phyloP scores from a whole-genome alignment of 2,329 filamentous ascomycete genomes.

The Lasiodiplodia citricola region DNA sequence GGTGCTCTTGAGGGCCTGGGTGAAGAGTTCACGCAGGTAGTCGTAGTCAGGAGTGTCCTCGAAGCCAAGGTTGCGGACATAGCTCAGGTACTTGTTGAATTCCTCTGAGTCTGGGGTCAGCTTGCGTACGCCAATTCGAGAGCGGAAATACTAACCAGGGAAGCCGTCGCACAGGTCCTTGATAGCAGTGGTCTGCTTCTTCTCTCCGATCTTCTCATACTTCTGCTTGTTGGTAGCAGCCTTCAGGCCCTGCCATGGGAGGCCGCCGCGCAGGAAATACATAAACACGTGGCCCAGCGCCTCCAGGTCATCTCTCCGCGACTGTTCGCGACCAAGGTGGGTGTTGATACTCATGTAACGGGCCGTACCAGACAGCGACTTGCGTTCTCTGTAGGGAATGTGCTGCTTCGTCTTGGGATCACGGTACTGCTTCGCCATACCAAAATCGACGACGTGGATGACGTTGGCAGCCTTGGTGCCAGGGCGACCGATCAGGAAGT shows the following conservation, averaged over 20 bases:
- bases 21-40: slow-evolving; percentile 94
- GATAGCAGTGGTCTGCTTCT: slow-evolving; percentile 97
- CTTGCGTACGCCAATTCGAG: not conserved
- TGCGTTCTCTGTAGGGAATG: slow-evolving; percentile 95
- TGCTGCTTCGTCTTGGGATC: slow-evolving; percentile 99
- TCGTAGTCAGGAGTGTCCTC: slow-evolving; percentile 99
- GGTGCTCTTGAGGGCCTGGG: slow-evolving; percentile 90
- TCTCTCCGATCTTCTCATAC: slow-evolving; percentile 99
- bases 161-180: slow-evolving; percentile 97
- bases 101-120: slow-evolving; percentile 66
- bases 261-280: slow-evolving; percentile 70
- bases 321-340: slow-evolving; percentile 94
- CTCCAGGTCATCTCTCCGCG: slow-evolving; percentile 92
- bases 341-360: slow-evolving; percentile 99
- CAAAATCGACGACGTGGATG: slow-evolving; percentile 98
- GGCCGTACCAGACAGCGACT: slow-evolving; percentile 94
- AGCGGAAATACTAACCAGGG: slow-evolving; percentile 60
- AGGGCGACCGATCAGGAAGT: slow-evolving; percentile 94
- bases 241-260: slow-evolving; percentile 72
- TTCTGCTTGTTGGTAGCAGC: slow-evolving; percentile 87
- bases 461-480: slow-evolving; percentile 95
- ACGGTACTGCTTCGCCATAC: slow-evolving; percentile 99
- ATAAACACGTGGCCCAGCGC: slow-evolving; percentile 75
- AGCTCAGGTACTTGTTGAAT: slow-evolving; percentile 96
- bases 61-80: slow-evolving; percentile 96